These are phyloP conservation scores for Scolecobasidium constrictum DNA, from an alignment of 2,329 filamentous ascomycete species.

Conservation along the genomic window DNA sequence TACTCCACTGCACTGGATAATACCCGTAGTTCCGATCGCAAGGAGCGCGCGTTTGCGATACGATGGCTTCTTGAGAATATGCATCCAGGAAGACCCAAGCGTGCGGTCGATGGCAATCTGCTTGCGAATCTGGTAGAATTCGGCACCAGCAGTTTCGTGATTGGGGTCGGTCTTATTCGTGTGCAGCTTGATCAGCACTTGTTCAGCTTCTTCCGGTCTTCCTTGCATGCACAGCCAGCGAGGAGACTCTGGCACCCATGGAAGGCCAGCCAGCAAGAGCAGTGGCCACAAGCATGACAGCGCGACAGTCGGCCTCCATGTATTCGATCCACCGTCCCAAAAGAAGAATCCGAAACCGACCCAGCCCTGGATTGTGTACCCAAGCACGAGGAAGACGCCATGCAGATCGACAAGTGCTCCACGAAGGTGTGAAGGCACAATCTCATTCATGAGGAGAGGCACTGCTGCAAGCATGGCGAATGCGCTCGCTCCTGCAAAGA, in stretches of 20 bases:
- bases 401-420: slow-evolving; percentile 24
- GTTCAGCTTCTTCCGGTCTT: slow-evolving; percentile 13
- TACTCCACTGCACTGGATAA: slow-evolving; percentile 20
- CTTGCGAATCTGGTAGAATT: slow-evolving; percentile 20
- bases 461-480: slow-evolving; percentile 23
- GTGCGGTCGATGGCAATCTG: slow-evolving; percentile 20
- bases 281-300: slow-evolving; percentile 14
- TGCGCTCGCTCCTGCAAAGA: slow-evolving; percentile 20
- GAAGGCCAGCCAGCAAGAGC: slow-evolving; percentile 11
- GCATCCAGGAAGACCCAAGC: slow-evolving; percentile 16
- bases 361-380: slow-evolving; percentile 17
- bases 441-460: slow-evolving; percentile 23
- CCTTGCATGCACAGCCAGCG: slow-evolving; percentile 17
- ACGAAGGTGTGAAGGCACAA: slow-evolving; percentile 21
- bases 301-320: slow-evolving; percentile 16
- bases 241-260: slow-evolving; percentile 14
- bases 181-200: slow-evolving; percentile 16
- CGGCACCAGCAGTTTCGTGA: slow-evolving; percentile 17
- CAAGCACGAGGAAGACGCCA: slow-evolving; percentile 17
- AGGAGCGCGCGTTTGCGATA: slow-evolving; percentile 18
- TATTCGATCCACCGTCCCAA: slow-evolving; percentile 14
- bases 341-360: slow-evolving; percentile 20
- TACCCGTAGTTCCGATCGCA: slow-evolving; percentile 18
- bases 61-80: slow-evolving; percentile 18
- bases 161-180: slow-evolving; percentile 14